These are phyloP conservation scores for Fusarium udum DNA, from an alignment of 2,329 filamentous ascomycete species.

Conservation along the genomic window DNA sequence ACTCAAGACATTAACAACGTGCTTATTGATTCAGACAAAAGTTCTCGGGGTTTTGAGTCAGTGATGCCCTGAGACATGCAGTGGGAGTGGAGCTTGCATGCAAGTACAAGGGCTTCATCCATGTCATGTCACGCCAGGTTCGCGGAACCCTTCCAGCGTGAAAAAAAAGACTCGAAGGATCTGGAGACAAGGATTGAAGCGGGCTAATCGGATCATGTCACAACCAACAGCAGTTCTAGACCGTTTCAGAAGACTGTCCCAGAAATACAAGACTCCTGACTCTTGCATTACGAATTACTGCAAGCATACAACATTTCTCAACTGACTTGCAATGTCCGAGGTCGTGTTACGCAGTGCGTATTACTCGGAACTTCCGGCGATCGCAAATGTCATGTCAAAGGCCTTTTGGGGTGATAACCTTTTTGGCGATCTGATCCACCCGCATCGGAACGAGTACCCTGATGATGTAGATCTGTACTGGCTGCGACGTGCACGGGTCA, in stretches of 20 bases:
- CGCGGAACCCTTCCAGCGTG: background rate
- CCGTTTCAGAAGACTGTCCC: background rate
- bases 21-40: background rate
- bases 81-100: background rate
- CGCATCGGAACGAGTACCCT: slow-evolving; percentile 46
- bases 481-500: slow-evolving; percentile 40
- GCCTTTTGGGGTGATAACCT: slow-evolving; percentile 49
- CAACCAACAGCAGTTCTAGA: background rate
- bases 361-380: slow-evolving; percentile 41
- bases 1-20: background rate
- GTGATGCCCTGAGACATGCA: background rate
- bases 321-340: slow-evolving; percentile 14
- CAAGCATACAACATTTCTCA: background rate
- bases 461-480: slow-evolving; percentile 46
- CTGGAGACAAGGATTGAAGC: background rate
- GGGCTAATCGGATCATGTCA: slow-evolving; percentile 13
- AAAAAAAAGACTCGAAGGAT: background rate
- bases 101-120: background rate
- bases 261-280: slow-evolving; percentile 8
- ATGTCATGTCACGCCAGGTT: background rate
- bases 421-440: slow-evolving; percentile 48
- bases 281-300: background rate
- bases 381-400: slow-evolving; percentile 44
- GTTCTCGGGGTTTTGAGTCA: background rate
- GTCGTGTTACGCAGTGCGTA: slow-evolving; percentile 24